phyloP scores from a whole-genome alignment of 192 early-diverging fungal species.

The Allomyces macrogynus region DNA sequence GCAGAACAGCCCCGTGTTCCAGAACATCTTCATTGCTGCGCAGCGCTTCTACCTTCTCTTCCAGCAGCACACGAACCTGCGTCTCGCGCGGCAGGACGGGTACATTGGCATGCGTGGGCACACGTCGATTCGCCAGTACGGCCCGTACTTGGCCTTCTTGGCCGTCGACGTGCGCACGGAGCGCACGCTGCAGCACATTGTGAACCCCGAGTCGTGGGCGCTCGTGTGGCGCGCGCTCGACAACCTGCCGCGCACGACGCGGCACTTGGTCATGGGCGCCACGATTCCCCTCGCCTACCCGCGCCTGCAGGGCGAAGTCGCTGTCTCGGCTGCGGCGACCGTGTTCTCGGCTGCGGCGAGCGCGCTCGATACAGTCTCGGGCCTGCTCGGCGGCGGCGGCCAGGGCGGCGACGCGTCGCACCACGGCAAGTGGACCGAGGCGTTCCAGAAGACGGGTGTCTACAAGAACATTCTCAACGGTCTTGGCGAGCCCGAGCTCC shows the following conservation, averaged over 20 bases:
- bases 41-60: constrained; percentile 61
- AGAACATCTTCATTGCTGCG: constrained; percentile 49
- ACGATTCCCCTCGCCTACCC: constrained; percentile 64
- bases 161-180: constrained; percentile 55
- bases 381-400: background rate
- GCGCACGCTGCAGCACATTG: constrained; percentile 38
- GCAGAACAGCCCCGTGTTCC: constrained; percentile 43
- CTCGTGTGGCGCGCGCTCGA: constrained; percentile 32
- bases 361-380: constrained; percentile 20
- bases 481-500: constrained; percentile 66
- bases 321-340: constrained; percentile 33
- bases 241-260: constrained; percentile 24
- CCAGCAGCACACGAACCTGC: constrained; percentile 56
- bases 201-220: constrained; percentile 34
- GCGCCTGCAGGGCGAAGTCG: constrained; percentile 45
- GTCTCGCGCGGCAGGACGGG: constrained; percentile 30
- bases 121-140: constrained; percentile 43
- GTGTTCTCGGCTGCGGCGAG: constrained; percentile 28
- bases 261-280: constrained; percentile 47
- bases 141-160: constrained; percentile 38
- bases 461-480: constrained; percentile 22
- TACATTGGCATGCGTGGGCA: constrained; percentile 30
- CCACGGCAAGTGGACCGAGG: background rate
- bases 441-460: background rate
- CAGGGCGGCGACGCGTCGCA: too few species aligned